Base-by-base conservation (phyloP, 352 stramenopile genomes). In the Globisporangium sylvaticum region DNA sequence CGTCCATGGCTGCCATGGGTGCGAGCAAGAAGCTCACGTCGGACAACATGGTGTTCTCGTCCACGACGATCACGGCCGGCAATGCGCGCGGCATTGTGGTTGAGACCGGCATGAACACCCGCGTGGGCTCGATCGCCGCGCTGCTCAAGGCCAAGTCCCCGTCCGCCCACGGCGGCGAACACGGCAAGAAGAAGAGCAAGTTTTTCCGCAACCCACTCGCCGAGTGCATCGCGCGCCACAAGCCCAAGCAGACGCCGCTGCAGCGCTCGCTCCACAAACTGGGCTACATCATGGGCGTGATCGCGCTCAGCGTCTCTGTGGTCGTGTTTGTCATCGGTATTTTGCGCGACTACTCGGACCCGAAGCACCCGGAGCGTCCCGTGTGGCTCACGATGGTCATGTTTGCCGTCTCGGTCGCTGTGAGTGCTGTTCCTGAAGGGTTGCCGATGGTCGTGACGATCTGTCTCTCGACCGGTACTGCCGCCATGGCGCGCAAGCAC, bases 11-110 rank as follows among this genome's bases (percentile, higher is more conserved):
- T 8, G 69, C 59, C 48, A 74, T 77, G 32, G 58, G 71, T 4
- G 60, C 56, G 9, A 60, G 60, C 42, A 88, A 62, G 39, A 70
- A 92, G 58, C 67, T 90, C 34, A 91, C 83, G 27, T 79, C 81
- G 2, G 79, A 79, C 63, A 86, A 99, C 78, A 92, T 99, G 72
- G 82, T 97, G 0, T 99, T 99, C 75, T 93, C 71, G 64, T 99
- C 67, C 68, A 98, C 77, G 62, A 88, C 65, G 25, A 86, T 76
- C 87, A 98, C 84, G 1, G 79, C 82, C 0, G 84, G 84, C n/a
- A 93, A 90, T 53, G 84, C 81, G 1, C 78, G 79, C 14, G 84
- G 81, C 5, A 72, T 93, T 31, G 80, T 93, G 3, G 84, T 93
- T 2, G 84, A 88, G 65, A 93, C 84, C 0, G 84, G 81, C 2